Evolutionary conservation across 2,329 filamentous ascomycete genomes (phyloP).

Genomic region (Colletotrichum somersetense): DNA sequence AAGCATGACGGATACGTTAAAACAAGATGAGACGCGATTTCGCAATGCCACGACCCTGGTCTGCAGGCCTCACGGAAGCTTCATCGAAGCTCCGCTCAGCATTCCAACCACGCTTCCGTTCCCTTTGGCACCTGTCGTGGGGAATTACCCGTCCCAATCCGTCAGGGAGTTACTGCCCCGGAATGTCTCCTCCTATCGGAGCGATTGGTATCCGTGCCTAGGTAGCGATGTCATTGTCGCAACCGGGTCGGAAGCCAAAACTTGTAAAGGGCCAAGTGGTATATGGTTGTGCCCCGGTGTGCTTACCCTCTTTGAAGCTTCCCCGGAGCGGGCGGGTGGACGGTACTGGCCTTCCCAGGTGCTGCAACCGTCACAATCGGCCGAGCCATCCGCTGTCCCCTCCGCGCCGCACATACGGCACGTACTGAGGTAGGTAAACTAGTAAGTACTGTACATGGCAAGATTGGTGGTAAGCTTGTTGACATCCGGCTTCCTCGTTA

Average conservation of each 20-base stretch:
- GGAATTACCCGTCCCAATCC: background rate
- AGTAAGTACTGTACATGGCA: background rate
- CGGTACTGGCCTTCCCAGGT: constrained; percentile 33
- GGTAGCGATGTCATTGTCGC: constrained; percentile 25
- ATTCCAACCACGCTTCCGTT: constrained; percentile 3
- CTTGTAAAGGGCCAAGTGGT: constrained; percentile 19
- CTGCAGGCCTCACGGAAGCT: constrained; percentile 27
- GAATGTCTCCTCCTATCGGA: background rate
- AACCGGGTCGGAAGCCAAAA: constrained; percentile 12
- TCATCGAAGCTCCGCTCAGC: constrained; percentile 19
- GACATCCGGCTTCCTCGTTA: background rate
- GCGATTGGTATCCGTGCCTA: background rate
- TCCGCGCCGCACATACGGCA: constrained; percentile 6
- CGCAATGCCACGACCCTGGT: constrained; percentile 17
- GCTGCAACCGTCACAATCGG: constrained; percentile 27
- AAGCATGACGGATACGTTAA: constrained; percentile 31
- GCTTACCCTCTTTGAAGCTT: constrained; percentile 16
- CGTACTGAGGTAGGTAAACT: background rate
- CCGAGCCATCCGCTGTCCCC: constrained; percentile 27
- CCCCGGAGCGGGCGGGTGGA: constrained; percentile 35
- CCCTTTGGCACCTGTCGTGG: constrained; percentile 11
- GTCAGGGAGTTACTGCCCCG: background rate
- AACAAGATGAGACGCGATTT: constrained; percentile 32
- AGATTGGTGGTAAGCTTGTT: background rate
- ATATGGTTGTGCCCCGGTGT: constrained; percentile 18